phyloP scores from a whole-genome alignment of 2,329 filamentous ascomycete species.

The Colletotrichum nymphaeae region DNA sequence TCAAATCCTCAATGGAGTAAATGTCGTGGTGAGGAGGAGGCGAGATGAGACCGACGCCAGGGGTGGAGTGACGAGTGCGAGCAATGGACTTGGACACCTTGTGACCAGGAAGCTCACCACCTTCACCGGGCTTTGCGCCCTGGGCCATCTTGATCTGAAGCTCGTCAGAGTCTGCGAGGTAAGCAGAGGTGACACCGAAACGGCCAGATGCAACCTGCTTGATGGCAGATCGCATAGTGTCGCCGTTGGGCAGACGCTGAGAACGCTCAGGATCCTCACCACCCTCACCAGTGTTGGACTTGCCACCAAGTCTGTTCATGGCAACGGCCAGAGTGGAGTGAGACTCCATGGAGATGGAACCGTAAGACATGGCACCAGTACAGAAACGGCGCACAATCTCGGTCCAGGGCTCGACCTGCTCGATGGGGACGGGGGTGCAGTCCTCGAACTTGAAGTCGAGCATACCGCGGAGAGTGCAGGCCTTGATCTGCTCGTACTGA shows the following conservation, averaged over 20 bases:
- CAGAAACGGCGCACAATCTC: conserved; percentile 97
- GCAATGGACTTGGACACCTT: conserved; percentile 96
- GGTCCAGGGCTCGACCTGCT: conserved; percentile 98
- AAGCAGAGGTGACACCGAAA: conserved; percentile 95
- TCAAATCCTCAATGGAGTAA: conserved; percentile 97
- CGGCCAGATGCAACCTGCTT: conserved; percentile 97
- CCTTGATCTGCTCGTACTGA: conserved; percentile 96
- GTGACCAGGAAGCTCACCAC: conserved; percentile 95
- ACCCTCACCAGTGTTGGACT: conserved; percentile 98
- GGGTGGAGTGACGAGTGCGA: conserved; percentile 93
- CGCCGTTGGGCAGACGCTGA: conserved; percentile 86
- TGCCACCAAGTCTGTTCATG: conserved; percentile 96
- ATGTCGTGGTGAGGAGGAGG: conserved; percentile 98
- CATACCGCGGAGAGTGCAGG: conserved; percentile 92
- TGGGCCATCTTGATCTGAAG: conserved; percentile 99
- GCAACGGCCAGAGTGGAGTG: conserved; percentile 95
- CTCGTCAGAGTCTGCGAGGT: conserved; percentile 94
- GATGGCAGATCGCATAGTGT: conserved; percentile 97
- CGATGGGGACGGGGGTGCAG: conserved; percentile 85
- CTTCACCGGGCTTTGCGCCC: conserved; percentile 96
- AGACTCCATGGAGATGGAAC: conserved; percentile 98
- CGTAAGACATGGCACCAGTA: conserved; percentile 98
- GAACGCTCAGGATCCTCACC: conserved; percentile 95
- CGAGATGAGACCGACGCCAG: conserved; percentile 95
- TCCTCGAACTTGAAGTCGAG: conserved; percentile 97